Conservation (phyloP, 805 yeast species). For the Sugiyamaella lignohabitans region DNA sequence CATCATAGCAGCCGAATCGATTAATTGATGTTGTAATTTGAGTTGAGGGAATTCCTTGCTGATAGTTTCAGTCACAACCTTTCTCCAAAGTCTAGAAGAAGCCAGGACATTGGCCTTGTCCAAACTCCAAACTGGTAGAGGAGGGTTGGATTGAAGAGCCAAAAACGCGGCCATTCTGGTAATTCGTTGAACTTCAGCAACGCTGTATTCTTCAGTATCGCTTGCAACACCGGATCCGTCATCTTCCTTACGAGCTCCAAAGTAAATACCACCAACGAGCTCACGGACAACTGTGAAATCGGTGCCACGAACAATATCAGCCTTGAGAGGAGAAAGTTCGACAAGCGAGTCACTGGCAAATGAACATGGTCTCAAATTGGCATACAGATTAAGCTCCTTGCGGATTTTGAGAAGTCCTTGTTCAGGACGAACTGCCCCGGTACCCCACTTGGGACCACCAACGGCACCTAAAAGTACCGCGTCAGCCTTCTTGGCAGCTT, state of each 20-base stretch:
- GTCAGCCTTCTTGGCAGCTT: slow-evolving; percentile 77
- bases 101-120: slow-evolving; percentile 98
- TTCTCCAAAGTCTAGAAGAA: slow-evolving; percentile 93
- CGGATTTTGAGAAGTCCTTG: slow-evolving; percentile 92
- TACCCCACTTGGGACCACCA: slow-evolving; percentile 99
- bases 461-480: slow-evolving; percentile 98
- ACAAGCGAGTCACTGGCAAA: slow-evolving; percentile 80
- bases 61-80: slow-evolving; percentile 80
- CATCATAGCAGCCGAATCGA: slow-evolving; percentile 99
- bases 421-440: slow-evolving; percentile 94
- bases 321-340: slow-evolving; percentile 80
- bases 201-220: slow-evolving; percentile 90
- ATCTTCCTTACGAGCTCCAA: slow-evolving; percentile 93
- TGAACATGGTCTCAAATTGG: slow-evolving; percentile 94
- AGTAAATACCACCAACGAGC: slow-evolving; percentile 96
- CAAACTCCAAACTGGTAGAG: slow-evolving; percentile 89
- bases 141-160: slow-evolving; percentile 90
- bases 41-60: slow-evolving; percentile 85
- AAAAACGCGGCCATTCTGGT: slow-evolving; percentile 97
- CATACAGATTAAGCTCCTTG: slow-evolving; percentile 89
- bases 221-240: slow-evolving; percentile 80
- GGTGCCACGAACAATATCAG: slow-evolving; percentile 82
- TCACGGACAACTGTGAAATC: slow-evolving; percentile 92
- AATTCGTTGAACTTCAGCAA: slow-evolving; percentile 88
- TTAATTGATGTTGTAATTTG: slow-evolving; percentile 84